Base-by-base conservation (phyloP, 2,329 filamentous ascomycete genomes). In the Ophiostoma ulmi region DNA sequence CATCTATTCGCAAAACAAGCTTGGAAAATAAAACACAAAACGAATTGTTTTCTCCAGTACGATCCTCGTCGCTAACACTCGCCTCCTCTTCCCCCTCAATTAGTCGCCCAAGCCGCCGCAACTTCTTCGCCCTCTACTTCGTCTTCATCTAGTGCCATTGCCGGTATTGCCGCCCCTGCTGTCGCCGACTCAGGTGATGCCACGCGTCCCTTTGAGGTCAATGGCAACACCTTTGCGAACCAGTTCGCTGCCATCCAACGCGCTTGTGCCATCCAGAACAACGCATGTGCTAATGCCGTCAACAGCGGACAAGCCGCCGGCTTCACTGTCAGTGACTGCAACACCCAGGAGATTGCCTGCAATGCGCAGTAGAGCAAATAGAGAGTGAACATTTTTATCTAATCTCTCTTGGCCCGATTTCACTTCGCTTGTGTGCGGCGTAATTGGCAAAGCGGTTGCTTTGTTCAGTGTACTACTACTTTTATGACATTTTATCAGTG, bases 191-290 rank as follows among this genome's bases (percentile, higher is more conserved):
- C 82, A 5, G 83, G 84, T 63, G 79, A 86, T 75, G 72, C 78
- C 31, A 75, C 77, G 70, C 83, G 87, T 41, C 85, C 86, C 70
- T 89, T 89, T 78, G 74, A 77, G 31, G 85, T 88, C 72, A 84
- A 86, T 74, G 85, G 84, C 67, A 80, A 81, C 80, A 87, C 81
- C 52, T 90, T 91, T 76, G 83, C 84, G 55, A 85, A 85, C 76
- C 77, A 85, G 74, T 79, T 77, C 3, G 85, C 83, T 11, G 88
- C 88, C 26, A 79, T 85, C 58, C 84, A 88, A 78, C 82, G 88
- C 66, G 84, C 86, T 48, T 91, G 88, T 76, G 83, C 87, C 72
- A 84, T 88, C 72, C 87, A 90, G 80, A 85, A 87, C 80, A 90
- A 89, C 75, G 79, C 77, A 3, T 91, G 88, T 75, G 80, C 84